Percentiles rank a stretch among this genome's conserved stretches.
Conservation (phyloP, 169 alveolate genomes). For the Babesia bigemina region DNA sequence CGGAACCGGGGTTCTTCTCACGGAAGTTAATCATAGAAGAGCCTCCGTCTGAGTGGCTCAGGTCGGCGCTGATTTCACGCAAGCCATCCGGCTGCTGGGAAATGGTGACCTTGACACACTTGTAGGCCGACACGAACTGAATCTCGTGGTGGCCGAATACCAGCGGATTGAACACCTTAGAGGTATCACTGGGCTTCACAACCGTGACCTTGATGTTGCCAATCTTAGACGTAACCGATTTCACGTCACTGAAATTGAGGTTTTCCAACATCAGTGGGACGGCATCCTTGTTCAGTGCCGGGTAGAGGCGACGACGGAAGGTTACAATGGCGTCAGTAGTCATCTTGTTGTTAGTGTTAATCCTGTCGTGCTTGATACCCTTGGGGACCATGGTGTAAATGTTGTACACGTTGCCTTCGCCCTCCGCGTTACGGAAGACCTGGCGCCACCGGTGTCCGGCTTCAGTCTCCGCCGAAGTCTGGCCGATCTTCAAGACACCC, state of each 20-base stretch:
- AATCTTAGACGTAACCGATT: neutral
- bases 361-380: slow-evolving; percentile 7
- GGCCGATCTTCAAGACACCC: neutral
- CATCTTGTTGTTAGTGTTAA: neutral
- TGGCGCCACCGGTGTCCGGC: slow-evolving; percentile 33
- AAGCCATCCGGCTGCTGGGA: slow-evolving; percentile 9
- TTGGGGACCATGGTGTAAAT: slow-evolving; percentile 33
- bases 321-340: neutral
- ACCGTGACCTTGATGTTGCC: slow-evolving; percentile 15
- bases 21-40: neutral
- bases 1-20: neutral
- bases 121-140: slow-evolving; percentile 2
- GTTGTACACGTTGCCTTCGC: neutral
- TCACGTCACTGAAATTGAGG: slow-evolving; percentile 4
- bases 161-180: slow-evolving; percentile 34
- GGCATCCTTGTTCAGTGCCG: neutral
- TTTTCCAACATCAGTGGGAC: slow-evolving; percentile 34
- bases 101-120: slow-evolving; percentile 13
- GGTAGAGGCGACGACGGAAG: neutral
- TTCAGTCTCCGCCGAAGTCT: neutral
- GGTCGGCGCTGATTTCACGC: slow-evolving; percentile 8
- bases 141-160: slow-evolving; percentile 65
- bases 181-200: neutral
- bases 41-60: neutral
- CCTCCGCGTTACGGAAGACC: neutral